A percentile compares a stretch with the other conserved stretches of the same genome.
These are phyloP conservation scores for Globisporangium paddicum DNA, from an alignment of 352 stramenopile genomes.

Conservation along the genomic window DNA sequence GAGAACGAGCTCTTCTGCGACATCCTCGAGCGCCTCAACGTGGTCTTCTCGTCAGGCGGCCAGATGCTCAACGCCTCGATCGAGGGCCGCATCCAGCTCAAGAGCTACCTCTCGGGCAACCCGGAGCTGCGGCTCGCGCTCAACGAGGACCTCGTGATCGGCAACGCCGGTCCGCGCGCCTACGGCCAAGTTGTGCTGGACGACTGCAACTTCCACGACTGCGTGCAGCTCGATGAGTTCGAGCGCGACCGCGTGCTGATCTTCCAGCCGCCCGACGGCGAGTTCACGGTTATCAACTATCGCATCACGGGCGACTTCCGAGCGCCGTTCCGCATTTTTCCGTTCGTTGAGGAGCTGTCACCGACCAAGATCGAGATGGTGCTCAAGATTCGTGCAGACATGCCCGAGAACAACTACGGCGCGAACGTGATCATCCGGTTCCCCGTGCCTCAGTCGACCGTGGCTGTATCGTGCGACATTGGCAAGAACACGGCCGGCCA, in stretches of 20 bases:
- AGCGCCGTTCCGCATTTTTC: slow-evolving; percentile 97
- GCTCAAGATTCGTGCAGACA: slow-evolving; percentile 91
- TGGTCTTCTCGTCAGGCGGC: slow-evolving; percentile 95
- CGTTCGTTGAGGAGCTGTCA: slow-evolving; percentile 94
- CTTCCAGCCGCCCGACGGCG: slow-evolving; percentile 79
- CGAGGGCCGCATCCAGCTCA: slow-evolving; percentile 98
- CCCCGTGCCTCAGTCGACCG: slow-evolving; percentile 87
- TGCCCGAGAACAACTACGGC: slow-evolving; percentile 93
- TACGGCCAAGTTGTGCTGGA: slow-evolving; percentile 95
- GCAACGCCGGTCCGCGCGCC: slow-evolving; percentile 63
- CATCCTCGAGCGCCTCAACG: slow-evolving; percentile 97
- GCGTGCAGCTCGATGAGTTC: slow-evolving; percentile 96
- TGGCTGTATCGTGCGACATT: slow-evolving; percentile 77
- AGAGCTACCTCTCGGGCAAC: slow-evolving; percentile 98
- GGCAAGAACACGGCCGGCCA: slow-evolving; percentile 74
- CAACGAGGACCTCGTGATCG: slow-evolving; percentile 97
- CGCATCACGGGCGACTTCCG: slow-evolving; percentile 97
- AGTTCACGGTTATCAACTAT: slow-evolving; percentile 96
- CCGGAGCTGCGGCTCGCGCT: slow-evolving; percentile 94
- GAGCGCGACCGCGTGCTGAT: slow-evolving; percentile 85
- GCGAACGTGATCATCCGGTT: slow-evolving; percentile 96
- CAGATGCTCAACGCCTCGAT: slow-evolving; percentile 98
- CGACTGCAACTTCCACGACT: slow-evolving; percentile 99
- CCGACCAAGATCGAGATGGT: slow-evolving; percentile 94
- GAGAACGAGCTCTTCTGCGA: slow-evolving; percentile 99